Base-by-base conservation (phyloP, 2,329 filamentous ascomycete species). In the Hypoxylon sp. region DNA sequence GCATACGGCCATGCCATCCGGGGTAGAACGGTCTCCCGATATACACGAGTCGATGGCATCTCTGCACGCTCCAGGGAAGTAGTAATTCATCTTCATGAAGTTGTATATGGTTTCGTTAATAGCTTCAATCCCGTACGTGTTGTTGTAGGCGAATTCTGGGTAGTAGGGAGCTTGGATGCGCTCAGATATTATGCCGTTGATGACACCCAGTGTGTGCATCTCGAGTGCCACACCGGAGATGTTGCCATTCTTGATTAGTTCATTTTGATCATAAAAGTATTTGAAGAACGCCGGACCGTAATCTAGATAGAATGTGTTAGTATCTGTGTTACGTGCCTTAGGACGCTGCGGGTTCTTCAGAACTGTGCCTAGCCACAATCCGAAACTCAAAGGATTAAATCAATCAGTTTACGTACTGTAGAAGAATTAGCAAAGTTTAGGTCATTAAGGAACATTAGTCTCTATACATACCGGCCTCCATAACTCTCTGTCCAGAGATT, bases 401-500 rank as follows among this genome's bases (percentile, higher is more conserved):
- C 1, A 19, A 41, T 17, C n/a, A 41, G 1, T 41, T 17, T 41
- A 41, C 37, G 37, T 41, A 41, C 37, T 41, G 11, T n/a, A 41
- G 8, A 19, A 13, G n/a, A 17, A n/a, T 41, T 41, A 41, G 37
- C n/a, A 19, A 41, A 41, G 37, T 6, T n/a, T 4, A 41, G n/a
- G 4, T 7, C 4, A 7, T 4, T 26, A 19, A 17, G 37, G 19
- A 19, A 19, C n/a, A 41, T 19, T 2, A 13, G 17, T 11, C 32
- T 34, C 11, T 19, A 19, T 41, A 41, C 37, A 19, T 41, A 41
- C 37, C 37, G 83, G 56, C 80, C 80, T 63, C 80, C 79, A 41
- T 76, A 84, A 48, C 79, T 84, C 72, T 88, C 86, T 0, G 86
- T 87, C 79, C 84, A 88, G 37, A 88, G 77, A 64, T 87, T 87